phyloP scores from a whole-genome alignment of 2,329 filamentous ascomycete species.

The Aulographum hederae region DNA sequence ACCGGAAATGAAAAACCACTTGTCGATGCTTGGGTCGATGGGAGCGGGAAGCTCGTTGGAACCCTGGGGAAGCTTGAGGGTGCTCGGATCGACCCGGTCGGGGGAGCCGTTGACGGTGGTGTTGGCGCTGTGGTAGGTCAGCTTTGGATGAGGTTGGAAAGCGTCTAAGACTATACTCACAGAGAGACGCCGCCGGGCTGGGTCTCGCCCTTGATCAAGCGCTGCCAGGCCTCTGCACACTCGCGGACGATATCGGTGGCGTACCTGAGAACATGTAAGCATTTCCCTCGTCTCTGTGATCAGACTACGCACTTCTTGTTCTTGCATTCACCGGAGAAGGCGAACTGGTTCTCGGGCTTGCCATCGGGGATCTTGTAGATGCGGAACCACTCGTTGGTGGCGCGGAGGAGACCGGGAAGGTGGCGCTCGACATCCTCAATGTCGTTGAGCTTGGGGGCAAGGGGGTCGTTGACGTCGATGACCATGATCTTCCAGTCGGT shows the following conservation, averaged over 20 bases:
- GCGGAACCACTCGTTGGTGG: constrained; percentile 99
- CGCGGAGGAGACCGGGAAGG: constrained; percentile 86
- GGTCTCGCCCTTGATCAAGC: constrained; percentile 81
- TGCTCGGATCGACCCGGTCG: constrained; percentile 48
- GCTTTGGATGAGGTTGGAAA: constrained; percentile 12
- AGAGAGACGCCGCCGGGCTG: constrained; percentile 58
- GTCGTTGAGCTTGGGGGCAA: constrained; percentile 92
- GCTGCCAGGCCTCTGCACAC: constrained; percentile 94
- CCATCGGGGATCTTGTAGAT: constrained; percentile 99
- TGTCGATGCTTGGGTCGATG: constrained; percentile 94
- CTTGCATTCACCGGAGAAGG: constrained; percentile 99
- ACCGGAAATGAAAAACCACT: constrained; percentile 99
- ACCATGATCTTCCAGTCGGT: constrained; percentile 99
- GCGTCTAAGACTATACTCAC: constrained; percentile 36
- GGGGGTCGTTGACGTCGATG: constrained; percentile 93
- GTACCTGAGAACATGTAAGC: constrained; percentile 37
- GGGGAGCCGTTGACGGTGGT: constrained; percentile 54
- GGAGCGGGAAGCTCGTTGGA: constrained; percentile 71
- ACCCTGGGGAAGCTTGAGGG: constrained; percentile 60
- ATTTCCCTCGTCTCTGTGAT: constrained; percentile 1
- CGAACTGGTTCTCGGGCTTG: constrained; percentile 99
- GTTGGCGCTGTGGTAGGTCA: constrained; percentile 49
- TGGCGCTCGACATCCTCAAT: constrained; percentile 98
- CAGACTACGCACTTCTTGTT: constrained; percentile 62
- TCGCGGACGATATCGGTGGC: constrained; percentile 90